phyloP scores from a whole-genome alignment of 257 asterid species.

The Buddleja alternifolia region DNA sequence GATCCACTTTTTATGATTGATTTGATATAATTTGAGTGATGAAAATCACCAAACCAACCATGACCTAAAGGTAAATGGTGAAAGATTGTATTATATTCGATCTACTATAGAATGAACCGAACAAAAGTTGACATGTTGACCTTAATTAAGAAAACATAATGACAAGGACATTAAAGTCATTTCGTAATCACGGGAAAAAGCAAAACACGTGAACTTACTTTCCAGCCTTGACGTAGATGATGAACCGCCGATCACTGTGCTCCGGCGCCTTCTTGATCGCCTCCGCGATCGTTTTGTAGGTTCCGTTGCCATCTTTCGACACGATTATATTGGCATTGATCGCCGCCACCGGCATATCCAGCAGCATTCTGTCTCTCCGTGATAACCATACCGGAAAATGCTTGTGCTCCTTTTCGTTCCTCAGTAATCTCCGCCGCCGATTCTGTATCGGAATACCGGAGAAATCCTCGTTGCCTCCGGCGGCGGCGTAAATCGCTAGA shows the following conservation, averaged over 20 bases:
- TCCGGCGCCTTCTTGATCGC: slow-evolving; percentile 95
- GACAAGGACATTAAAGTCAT: slow-evolving; percentile 30
- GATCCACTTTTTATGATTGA: no score
- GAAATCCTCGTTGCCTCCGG: slow-evolving; percentile 57
- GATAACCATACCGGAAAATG: slow-evolving; percentile 81
- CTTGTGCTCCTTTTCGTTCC: slow-evolving; percentile 21
- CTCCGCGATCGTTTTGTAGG: slow-evolving; percentile 74
- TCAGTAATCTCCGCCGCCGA: slow-evolving; percentile 61
- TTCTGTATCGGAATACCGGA: slow-evolving; percentile 80
- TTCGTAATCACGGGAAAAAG: slow-evolving; percentile 10
- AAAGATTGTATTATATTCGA: no score
- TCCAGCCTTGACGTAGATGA: slow-evolving; percentile 98
- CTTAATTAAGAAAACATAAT: not conserved
- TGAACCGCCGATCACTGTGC: slow-evolving; percentile 53
- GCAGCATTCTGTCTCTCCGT: slow-evolving; percentile 60
- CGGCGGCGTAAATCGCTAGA: slow-evolving; percentile 78
- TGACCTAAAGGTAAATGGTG: no score
- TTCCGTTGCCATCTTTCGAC: slow-evolving; percentile 80
- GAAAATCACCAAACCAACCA: no score
- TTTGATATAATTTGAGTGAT: no score
- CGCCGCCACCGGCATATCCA: slow-evolving; percentile 51
- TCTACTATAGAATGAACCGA: not conserved
- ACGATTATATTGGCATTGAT: slow-evolving; percentile 72
- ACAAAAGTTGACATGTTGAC: slow-evolving; percentile 12
- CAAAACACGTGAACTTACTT: slow-evolving; percentile 61